These are phyloP conservation scores for Globisporangium alternatum DNA, from an alignment of 352 stramenopile species.

Conservation along the genomic window DNA sequence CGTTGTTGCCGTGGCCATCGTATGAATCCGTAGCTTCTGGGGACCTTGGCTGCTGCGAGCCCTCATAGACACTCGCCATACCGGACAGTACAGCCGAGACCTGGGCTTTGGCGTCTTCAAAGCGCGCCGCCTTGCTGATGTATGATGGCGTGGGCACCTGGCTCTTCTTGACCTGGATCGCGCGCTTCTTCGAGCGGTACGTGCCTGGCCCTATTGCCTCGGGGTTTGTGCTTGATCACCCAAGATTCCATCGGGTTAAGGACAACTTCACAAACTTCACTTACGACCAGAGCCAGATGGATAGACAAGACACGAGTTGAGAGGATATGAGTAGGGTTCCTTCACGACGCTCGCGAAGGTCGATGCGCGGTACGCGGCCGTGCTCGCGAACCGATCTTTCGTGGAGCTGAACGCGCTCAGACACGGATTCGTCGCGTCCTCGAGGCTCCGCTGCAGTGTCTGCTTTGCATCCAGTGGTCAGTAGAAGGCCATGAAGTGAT, in stretches of 20 bases:
- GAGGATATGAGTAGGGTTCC: constrained; percentile 46
- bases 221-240: constrained; percentile 28
- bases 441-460: constrained; percentile 44
- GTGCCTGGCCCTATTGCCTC: constrained; percentile 55
- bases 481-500: no score
- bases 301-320: not conserved
- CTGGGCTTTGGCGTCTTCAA: constrained; percentile 55
- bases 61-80: constrained; percentile 1
- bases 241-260: constrained; percentile 13
- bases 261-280: not conserved
- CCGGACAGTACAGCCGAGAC: constrained; percentile 38
- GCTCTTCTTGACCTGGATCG: constrained; percentile 59
- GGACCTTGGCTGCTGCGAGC: not conserved
- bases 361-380: constrained; percentile 57
- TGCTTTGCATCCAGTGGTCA: constrained; percentile 13
- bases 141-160: constrained; percentile 56
- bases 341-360: constrained; percentile 74
- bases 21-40: not conserved
- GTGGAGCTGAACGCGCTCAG: constrained; percentile 53
- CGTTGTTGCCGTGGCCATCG: constrained; percentile 2
- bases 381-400: constrained; percentile 66
- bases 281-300: not conserved
- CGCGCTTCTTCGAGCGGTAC: constrained; percentile 54
- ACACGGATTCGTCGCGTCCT: constrained; percentile 49
- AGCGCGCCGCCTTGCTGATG: constrained; percentile 49